These are phyloP conservation scores for Pulveroboletus sp. DNA, from an alignment of 768 basidiomycete genomes.

Conservation along the genomic window DNA sequence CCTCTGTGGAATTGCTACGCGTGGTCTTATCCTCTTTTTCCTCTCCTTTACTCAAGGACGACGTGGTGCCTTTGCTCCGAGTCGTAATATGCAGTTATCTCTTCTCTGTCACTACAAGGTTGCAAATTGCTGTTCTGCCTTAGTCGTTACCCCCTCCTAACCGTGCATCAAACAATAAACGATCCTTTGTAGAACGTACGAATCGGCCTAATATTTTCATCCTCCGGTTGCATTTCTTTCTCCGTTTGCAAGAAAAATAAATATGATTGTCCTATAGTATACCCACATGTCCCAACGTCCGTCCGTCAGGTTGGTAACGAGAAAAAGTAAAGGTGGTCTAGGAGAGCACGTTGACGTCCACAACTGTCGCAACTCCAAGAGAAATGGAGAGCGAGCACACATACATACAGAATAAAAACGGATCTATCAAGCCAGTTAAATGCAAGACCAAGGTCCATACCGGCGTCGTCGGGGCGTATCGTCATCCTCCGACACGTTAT, in stretches of 20 bases:
- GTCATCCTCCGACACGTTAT: slow-evolving; percentile 52
- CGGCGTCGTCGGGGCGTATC: slow-evolving; percentile 3
- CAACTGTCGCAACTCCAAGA: too few species aligned
- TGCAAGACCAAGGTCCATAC: slow-evolving; percentile 5
- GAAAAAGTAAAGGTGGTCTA: neutral
- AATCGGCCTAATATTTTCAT: slow-evolving; percentile 19
- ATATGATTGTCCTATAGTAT: slow-evolving; percentile 3
- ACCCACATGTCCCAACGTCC: neutral
- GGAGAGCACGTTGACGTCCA: too few species aligned
- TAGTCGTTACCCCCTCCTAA: slow-evolving; percentile 4
- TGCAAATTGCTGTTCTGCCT: slow-evolving; percentile 30
- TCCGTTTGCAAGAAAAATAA: slow-evolving; percentile 4
- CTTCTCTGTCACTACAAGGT: slow-evolving; percentile 22
- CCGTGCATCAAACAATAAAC: slow-evolving; percentile 23
- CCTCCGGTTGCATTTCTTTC: slow-evolving; percentile 5
- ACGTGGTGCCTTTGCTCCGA: slow-evolving; percentile 20
- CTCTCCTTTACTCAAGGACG: slow-evolving; percentile 21
- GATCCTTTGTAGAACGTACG: slow-evolving; percentile 23
- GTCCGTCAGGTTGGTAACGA: neutral
- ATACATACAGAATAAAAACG: too few species aligned
- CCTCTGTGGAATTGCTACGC: slow-evolving; percentile 18
- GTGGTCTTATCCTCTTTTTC: slow-evolving; percentile 4
- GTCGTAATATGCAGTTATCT: slow-evolving; percentile 27
- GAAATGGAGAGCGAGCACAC: too few species aligned
- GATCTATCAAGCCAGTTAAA: too few species aligned